Percentiles rank a stretch among this genome's conserved stretches.
phyloP scores from a whole-genome alignment of 768 basidiomycete species.

The Psilocybe subaeruginosa region DNA sequence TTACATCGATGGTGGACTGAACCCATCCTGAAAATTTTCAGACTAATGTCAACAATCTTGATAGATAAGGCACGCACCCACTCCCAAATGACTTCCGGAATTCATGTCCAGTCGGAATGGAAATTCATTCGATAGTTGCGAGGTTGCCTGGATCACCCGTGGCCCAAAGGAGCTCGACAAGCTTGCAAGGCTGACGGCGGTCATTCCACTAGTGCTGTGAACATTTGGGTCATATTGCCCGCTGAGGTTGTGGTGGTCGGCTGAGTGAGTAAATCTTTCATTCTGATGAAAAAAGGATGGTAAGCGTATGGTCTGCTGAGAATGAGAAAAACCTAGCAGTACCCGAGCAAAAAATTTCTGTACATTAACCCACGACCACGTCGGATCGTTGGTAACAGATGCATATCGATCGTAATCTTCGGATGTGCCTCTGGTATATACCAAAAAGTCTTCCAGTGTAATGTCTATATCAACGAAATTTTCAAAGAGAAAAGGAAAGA shows the following conservation, averaged over 20 bases:
- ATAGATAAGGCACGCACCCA: constrained; percentile 11
- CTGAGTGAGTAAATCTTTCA: constrained; percentile 15
- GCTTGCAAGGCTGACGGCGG: constrained; percentile 15
- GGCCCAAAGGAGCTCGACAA: constrained; percentile 15
- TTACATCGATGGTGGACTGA: constrained; percentile 14
- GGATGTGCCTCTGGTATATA: constrained; percentile 31
- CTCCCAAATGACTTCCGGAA: constrained; percentile 18
- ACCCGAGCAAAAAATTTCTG: background rate
- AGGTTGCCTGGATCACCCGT: constrained; percentile 22
- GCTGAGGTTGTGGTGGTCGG: constrained; percentile 17
- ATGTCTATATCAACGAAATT: background rate
- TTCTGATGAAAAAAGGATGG: background rate
- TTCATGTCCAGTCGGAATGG: constrained; percentile 31
- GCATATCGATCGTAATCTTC: constrained; percentile 59
- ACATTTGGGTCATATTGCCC: constrained; percentile 19
- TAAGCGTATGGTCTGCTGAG: too few relatives aligned
- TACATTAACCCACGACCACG: constrained; percentile 29
- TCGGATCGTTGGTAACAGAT: background rate
- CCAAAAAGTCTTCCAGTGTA: background rate
- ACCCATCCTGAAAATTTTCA: constrained; percentile 14
- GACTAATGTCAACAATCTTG: too few relatives aligned
- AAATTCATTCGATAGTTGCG: constrained; percentile 31
- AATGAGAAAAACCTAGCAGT: background rate
- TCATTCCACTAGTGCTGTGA: constrained; percentile 19
- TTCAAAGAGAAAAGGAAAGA: background rate